These are phyloP conservation scores for Phlebiopsis flavidoalba DNA, from an alignment of 768 basidiomycete species.

Conservation along the genomic window DNA sequence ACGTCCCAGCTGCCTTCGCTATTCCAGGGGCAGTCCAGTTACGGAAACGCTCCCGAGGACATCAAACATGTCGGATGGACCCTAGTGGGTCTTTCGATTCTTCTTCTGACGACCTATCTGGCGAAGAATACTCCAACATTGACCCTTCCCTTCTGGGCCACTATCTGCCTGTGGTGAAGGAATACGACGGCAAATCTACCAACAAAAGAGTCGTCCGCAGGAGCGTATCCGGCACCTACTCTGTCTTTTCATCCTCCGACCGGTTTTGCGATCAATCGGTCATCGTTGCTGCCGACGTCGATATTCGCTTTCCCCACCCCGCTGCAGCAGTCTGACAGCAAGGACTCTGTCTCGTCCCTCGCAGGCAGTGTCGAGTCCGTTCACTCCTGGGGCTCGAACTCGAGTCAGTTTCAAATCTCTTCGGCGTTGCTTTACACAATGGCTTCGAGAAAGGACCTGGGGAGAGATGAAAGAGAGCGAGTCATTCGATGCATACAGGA, in stretches of 20 bases:
- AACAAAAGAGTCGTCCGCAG: background rate
- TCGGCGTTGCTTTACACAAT: background rate
- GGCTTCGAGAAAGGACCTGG: background rate
- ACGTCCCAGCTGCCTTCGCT: background rate
- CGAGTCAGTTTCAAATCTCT: background rate
- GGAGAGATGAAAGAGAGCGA: background rate
- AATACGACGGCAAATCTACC: background rate
- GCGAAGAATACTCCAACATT: background rate
- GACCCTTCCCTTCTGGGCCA: conserved; percentile 6
- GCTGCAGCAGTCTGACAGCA: background rate
- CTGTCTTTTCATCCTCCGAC: background rate
- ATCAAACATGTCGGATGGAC: too few species aligned
- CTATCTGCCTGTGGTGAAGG: background rate
- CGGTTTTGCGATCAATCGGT: background rate
- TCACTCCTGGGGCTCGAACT: background rate
- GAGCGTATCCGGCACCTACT: background rate
- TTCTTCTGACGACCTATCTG: background rate
- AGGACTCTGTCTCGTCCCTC: conserved; percentile 3
- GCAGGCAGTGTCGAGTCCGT: background rate
- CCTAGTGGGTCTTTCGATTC: background rate
- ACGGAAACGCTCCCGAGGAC: too few species aligned
- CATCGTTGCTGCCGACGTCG: background rate
- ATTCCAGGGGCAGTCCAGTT: background rate
- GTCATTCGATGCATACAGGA: conserved; percentile 11
- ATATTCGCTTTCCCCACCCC: background rate